Percentiles rank a stretch among this genome's conserved stretches.
Evolutionary conservation across 2,329 filamentous ascomycete genomes (phyloP).

Genomic region (Colletotrichum filicis): DNA sequence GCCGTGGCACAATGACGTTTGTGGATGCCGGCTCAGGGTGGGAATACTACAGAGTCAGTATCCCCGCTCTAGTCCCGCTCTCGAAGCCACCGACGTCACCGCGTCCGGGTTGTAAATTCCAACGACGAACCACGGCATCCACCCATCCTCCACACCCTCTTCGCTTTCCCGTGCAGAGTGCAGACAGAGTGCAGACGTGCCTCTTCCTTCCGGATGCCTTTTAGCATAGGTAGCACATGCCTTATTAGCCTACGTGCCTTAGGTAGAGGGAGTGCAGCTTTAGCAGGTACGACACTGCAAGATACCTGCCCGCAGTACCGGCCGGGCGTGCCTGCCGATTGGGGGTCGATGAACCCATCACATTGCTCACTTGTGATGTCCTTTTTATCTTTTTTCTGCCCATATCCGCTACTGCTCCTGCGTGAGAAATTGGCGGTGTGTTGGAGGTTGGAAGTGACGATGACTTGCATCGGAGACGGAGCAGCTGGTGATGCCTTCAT

Average conservation of each 20-base stretch:
- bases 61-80: conserved; percentile 18
- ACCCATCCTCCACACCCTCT: not conserved
- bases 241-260: not conserved
- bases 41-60: conserved; percentile 18
- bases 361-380: conserved; percentile 4
- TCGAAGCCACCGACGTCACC: conserved; percentile 29
- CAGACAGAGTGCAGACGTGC: too few relatives aligned
- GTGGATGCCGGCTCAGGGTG: conserved; percentile 18
- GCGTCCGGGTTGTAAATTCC: conserved; percentile 22
- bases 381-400: not conserved
- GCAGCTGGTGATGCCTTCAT: conserved; percentile 13
- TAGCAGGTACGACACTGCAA: not conserved
- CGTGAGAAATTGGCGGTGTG: conserved; percentile 17
- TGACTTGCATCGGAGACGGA: conserved; percentile 27
- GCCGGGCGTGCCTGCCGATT: conserved; percentile 18
- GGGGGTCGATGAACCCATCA: not conserved
- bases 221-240: not conserved
- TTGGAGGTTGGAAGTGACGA: conserved; percentile 15
- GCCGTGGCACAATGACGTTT: conserved; percentile 30
- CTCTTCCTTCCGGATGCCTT: not conserved
- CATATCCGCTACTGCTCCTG: conserved; percentile 6
- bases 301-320: conserved; percentile 1
- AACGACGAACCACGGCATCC: conserved; percentile 30
- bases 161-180: not conserved
- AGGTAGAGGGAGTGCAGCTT: not conserved